Conservation (phyloP, 352 stramenopile genomes). For the Globisporangium canariense region DNA sequence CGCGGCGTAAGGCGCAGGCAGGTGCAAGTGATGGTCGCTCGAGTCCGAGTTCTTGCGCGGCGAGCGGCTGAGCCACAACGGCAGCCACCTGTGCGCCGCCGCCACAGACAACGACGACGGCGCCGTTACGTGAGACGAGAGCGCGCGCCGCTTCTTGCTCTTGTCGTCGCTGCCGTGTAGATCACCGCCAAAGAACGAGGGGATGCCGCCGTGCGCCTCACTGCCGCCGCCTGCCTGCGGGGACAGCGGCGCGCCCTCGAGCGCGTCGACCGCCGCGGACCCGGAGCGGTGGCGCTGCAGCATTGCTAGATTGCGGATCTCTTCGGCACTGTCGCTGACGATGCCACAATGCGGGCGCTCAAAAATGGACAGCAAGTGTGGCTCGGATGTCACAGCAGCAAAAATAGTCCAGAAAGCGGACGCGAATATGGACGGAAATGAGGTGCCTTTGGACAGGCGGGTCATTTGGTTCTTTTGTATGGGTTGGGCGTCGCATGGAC, state of each 20-base stretch:
- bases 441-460: too few species aligned
- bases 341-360: not conserved
- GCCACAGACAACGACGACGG: not conserved
- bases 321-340: not conserved
- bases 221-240: too few species aligned
- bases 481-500: too few species aligned
- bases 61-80: not conserved
- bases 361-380: too few species aligned
- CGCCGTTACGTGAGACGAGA: not conserved
- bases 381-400: too few species aligned
- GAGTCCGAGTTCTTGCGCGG: constrained; percentile 5
- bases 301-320: not conserved
- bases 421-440: too few species aligned
- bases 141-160: not conserved
- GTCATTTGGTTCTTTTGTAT: too few species aligned
- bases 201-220: not conserved
- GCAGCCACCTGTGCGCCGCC: constrained; percentile 1
- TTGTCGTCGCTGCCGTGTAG: not conserved
- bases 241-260: constrained; percentile 6
- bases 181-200: not conserved
- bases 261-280: constrained; percentile 7
- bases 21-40: not conserved
- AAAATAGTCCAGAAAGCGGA: too few species aligned
- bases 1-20: not conserved
- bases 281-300: constrained; percentile 8